These are phyloP conservation scores for Phytophthora tentaculata DNA, from an alignment of 352 stramenopile genomes.

Conservation along the genomic window DNA sequence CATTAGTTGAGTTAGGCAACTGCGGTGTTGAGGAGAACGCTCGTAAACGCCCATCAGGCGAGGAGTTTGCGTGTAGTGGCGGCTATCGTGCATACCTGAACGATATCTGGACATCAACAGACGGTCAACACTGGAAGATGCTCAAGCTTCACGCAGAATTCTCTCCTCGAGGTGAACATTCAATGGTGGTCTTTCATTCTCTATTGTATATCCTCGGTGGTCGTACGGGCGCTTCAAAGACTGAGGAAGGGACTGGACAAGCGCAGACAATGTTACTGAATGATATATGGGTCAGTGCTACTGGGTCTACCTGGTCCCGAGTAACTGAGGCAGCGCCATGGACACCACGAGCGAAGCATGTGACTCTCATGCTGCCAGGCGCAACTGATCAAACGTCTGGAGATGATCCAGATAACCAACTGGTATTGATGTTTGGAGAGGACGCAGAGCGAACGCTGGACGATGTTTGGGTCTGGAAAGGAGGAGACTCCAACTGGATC, in stretches of 20 bases:
- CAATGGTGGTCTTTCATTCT: slow-evolving; percentile 68
- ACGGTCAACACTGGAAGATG: slow-evolving; percentile 65
- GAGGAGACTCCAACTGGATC: slow-evolving; percentile 39
- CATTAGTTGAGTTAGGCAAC: slow-evolving; percentile 63
- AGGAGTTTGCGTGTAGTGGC: slow-evolving; percentile 73
- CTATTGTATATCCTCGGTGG: slow-evolving; percentile 67
- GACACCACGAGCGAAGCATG: slow-evolving; percentile 62
- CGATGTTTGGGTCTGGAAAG: slow-evolving; percentile 75
- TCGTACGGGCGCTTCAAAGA: slow-evolving; percentile 41
- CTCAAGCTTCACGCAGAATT: slow-evolving; percentile 53
- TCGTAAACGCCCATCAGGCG: slow-evolving; percentile 51
- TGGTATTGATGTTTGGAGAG: slow-evolving; percentile 71
- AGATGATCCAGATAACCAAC: slow-evolving; percentile 53
- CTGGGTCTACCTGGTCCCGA: slow-evolving; percentile 54
- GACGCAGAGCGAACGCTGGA: slow-evolving; percentile 60
- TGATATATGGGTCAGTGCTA: slow-evolving; percentile 68
- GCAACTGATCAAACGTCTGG: slow-evolving; percentile 46
- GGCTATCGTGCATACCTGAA: slow-evolving; percentile 73
- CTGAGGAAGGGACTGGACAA: slow-evolving; percentile 25
- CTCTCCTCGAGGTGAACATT: slow-evolving; percentile 64
- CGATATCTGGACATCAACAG: slow-evolving; percentile 72
- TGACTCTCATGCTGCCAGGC: slow-evolving; percentile 48
- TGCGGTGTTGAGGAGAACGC: slow-evolving; percentile 67
- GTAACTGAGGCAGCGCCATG: slow-evolving; percentile 45
- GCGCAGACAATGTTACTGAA: slow-evolving; percentile 52